A percentile compares a stretch with the other conserved stretches of the same genome.
phyloP scores from a whole-genome alignment of 345 rosid species.

The Eucalyptus sp. region DNA sequence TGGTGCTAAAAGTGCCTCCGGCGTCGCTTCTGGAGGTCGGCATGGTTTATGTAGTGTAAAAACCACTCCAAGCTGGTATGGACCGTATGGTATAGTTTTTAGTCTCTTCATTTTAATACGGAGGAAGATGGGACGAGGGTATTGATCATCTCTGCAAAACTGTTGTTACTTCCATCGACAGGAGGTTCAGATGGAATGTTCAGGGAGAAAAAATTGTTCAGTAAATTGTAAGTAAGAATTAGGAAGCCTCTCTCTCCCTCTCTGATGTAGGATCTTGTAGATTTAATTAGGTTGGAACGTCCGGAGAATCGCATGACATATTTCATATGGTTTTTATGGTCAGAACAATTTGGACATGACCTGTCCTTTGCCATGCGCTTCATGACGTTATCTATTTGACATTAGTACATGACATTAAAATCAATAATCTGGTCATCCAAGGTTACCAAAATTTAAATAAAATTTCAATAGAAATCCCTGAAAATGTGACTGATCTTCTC shows the following conservation, averaged over 20 bases:
- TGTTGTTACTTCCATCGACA: not conserved
- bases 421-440: not conserved
- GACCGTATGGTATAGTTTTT: not conserved
- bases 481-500: not conserved
- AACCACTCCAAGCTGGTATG: not conserved
- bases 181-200: not conserved
- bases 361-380: not conserved
- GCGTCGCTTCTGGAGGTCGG: slow-evolving; percentile 90
- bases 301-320: not conserved
- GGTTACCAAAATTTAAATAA: not conserved
- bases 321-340: not conserved
- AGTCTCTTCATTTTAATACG: not conserved
- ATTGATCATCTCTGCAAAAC: not conserved
- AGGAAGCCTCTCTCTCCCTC: not conserved
- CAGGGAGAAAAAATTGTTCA: not conserved
- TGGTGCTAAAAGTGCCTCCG: slow-evolving; percentile 85
- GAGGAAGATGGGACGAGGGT: not conserved
- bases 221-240: not conserved
- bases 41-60: slow-evolving; percentile 81
- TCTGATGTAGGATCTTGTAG: not conserved
- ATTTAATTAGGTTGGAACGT: not conserved
- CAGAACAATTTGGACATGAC: not conserved
- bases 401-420: not conserved
- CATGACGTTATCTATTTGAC: not conserved
- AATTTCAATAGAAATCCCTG: not conserved